Evolutionary conservation across 1,284 basidiomycete species (phyloP), one percentile per base, ranked within the genome.

Genomic region (Cutaneotrichosporon cavernicola): DNA sequence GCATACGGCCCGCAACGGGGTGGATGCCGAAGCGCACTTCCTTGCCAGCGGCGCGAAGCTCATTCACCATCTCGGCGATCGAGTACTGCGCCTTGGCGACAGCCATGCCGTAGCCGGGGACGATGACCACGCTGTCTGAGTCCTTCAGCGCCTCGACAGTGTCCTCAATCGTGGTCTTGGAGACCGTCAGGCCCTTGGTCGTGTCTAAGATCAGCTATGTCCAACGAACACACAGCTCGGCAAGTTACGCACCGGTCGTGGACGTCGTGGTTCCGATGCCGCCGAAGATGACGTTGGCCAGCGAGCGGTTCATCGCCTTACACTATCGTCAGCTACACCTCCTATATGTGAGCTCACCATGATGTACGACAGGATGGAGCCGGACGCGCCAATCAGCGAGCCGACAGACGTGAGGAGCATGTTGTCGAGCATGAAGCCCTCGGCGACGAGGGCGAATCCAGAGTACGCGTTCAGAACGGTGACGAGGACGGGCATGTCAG

Each of bases 401-500:
- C 90, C 90, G 22, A 92, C 86, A 0, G 88, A 89, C 0, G 90
- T 90, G 57, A 92, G 80, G 8, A 92, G 83, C 26, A 90, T 86
- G 73, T 92, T 92, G 73, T 92, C 89, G 67, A 92, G 79, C 90
- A 92, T 92, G 74, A 92, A 90, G 8, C 90, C 90, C 84, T 92
- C 90, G 3, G 90, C 90, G n/a, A 92, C 90, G n/a, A 92, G 85
- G 22, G 90, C 90, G 70, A 92, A 91, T n/a, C 90, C 90, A 60
- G 89, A 91, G 77, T 92, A 92, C 13, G 91, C 90, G 74, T 92
- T 92, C 64, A 92, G 75, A 5, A 92, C 91, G 2, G 90, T 92
- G 60, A 92, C 92, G 5, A 92, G 89, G 31, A 92, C 91, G 62
- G 90, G 90, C 91, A 92, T 92, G 76, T 92, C 90, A 40, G 91